Evolutionary conservation across 768 basidiomycete species (phyloP).

Genomic region (Lactarius deliciosus): DNA sequence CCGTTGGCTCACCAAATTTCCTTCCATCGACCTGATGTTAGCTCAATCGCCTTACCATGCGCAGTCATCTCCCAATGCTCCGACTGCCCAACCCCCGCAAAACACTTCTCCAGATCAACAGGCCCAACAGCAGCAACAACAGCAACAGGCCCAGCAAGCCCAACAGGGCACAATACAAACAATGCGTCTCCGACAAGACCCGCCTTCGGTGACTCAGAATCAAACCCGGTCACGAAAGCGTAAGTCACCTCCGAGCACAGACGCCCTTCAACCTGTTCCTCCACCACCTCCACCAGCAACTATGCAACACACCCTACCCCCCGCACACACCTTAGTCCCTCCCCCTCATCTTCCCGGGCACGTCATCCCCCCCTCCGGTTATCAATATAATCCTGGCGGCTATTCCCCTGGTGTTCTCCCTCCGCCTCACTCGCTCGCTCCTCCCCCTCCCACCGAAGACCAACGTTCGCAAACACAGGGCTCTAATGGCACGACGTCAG

Average conservation of each 20-base stretch:
- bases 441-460: slow-evolving; percentile 21
- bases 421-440: slow-evolving; percentile 22
- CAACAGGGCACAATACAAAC: slow-evolving; percentile 34
- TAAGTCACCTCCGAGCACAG: slow-evolving; percentile 56
- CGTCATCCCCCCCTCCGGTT: slow-evolving; percentile 35
- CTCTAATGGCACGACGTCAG: slow-evolving; percentile 20
- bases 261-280: slow-evolving; percentile 36
- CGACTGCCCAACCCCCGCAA: slow-evolving; percentile 17
- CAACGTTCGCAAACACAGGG: slow-evolving; percentile 27
- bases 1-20: slow-evolving; percentile 32
- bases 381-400: slow-evolving; percentile 35
- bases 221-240: slow-evolving; percentile 59
- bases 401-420: slow-evolving; percentile 25
- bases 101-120: slow-evolving; percentile 21
- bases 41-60: slow-evolving; percentile 35
- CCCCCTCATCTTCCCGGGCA: slow-evolving; percentile 32
- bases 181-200: slow-evolving; percentile 69
- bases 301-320: slow-evolving; percentile 35
- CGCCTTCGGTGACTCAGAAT: slow-evolving; percentile 38
- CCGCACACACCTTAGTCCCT: slow-evolving; percentile 32
- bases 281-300: slow-evolving; percentile 44
- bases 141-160: slow-evolving; percentile 24
- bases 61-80: slow-evolving; percentile 31
- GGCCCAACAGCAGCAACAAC: slow-evolving; percentile 24
- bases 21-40: slow-evolving; percentile 35